phyloP scores from a whole-genome alignment of 768 basidiomycete genomes.

The Crucibulum laeve region DNA sequence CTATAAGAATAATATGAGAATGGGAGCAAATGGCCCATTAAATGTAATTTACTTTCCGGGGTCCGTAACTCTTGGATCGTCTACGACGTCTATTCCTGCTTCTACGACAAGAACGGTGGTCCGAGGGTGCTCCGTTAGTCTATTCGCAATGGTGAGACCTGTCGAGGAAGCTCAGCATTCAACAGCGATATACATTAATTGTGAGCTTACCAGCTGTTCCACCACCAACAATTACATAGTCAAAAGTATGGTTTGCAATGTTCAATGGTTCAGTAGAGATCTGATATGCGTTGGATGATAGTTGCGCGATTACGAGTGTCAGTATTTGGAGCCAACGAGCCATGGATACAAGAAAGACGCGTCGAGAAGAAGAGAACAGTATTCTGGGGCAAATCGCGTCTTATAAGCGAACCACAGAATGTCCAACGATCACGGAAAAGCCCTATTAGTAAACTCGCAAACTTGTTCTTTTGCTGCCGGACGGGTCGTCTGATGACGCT shows the following conservation, averaged over 20 bases:
- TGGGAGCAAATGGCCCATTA: background rate
- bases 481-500: too few relatives aligned
- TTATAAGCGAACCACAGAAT: too few relatives aligned
- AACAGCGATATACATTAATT: background rate
- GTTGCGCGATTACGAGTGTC: too few relatives aligned
- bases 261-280: background rate
- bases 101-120: background rate
- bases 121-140: background rate
- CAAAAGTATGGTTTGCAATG: background rate
- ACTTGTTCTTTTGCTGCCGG: too few relatives aligned
- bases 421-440: too few relatives aligned
- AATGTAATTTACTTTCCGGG: background rate
- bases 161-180: background rate
- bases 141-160: background rate
- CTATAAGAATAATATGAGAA: background rate
- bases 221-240: background rate
- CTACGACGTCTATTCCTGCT: background rate
- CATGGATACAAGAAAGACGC: too few relatives aligned
- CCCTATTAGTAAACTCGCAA: too few relatives aligned
- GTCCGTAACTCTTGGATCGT: background rate
- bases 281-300: too few relatives aligned
- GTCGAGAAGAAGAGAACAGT: too few relatives aligned
- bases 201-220: background rate
- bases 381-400: too few relatives aligned
- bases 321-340: too few relatives aligned